Evolutionary conservation across 1,284 basidiomycete species (phyloP), one percentile per base, ranked within the genome.

Genomic region (Cutaneotrichosporon cyanovorans): DNA sequence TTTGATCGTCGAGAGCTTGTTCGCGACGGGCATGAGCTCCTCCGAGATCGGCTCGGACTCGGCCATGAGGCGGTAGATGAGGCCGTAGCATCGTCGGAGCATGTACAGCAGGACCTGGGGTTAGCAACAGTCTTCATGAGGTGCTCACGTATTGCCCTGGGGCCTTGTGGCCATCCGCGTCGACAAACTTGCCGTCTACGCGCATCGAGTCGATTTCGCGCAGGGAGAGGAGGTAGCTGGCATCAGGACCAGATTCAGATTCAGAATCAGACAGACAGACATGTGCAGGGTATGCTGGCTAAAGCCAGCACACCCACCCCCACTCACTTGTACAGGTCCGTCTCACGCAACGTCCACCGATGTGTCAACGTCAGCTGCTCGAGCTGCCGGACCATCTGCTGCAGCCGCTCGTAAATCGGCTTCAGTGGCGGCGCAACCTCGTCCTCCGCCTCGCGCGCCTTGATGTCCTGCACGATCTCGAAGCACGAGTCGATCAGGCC

Each of bases 41-140:
- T 96, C 92, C 0, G 90, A 95, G n/a, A 99, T 91, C 0, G 95
- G 95, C 73, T 97, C 93, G 47, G 87, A 91, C n/a, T 91, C 92
- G 20, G 91, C 92, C 56, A 99, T 80, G 41, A 98, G 73, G 22
- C 86, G 81, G 72, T 96, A 97, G 60, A 96, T 92, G 45, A 97
- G 78, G 55, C 93, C 93, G 69, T 97, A 95, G 75, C 93, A 98
- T 66, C 93, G 80, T 57, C 93, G 78, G 45, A 98, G 76, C 28
- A 97, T 78, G 70, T 95, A 98, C 36, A 97, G 77, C 41, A 97
- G 74, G 9, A 91, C 88, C 90, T 93, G 59, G 34, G 14, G 19
- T 52, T 23, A 56, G 51, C 30, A 19, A 12, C 5, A 18, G n/a
- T 11, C 18, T 11, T n/a, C n/a, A n/a, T n/a, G 12, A 15, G 20